phyloP scores from a whole-genome alignment of 2,329 filamentous ascomycete genomes.

The Geosmithia putterillii region DNA sequence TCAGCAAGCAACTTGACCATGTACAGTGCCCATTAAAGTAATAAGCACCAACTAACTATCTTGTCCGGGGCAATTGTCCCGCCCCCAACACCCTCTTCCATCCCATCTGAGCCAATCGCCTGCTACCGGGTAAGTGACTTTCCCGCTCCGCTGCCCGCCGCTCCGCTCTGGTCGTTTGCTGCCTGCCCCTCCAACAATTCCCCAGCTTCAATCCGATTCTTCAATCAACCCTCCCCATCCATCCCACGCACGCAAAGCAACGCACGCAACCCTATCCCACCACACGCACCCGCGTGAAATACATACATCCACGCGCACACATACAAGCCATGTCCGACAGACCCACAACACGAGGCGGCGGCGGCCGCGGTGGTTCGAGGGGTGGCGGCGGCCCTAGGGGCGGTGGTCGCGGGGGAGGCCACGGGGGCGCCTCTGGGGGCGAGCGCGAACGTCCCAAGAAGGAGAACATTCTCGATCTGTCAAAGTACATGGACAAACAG shows the following conservation, averaged over 20 bases:
- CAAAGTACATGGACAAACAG: slow-evolving; percentile 94
- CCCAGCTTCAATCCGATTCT: not conserved
- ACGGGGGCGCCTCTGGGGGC: slow-evolving; percentile 21
- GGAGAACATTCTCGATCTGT: slow-evolving; percentile 93
- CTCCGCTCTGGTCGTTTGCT: not conserved
- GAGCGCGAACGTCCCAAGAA: slow-evolving; percentile 77
- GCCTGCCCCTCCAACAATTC: slow-evolving; percentile 1
- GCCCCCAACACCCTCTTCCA: too few species aligned
- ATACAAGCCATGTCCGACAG: slow-evolving; percentile 34
- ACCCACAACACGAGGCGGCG: slow-evolving; percentile 29
- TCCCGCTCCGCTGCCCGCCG: not conserved
- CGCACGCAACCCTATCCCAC: slow-evolving; percentile 3
- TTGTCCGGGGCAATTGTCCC: too few species aligned
- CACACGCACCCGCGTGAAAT: not conserved
- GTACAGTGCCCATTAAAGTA: too few species aligned
- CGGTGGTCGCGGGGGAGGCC: slow-evolving; percentile 29
- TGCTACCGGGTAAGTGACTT: not conserved
- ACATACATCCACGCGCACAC: not conserved
- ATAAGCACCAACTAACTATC: too few species aligned
- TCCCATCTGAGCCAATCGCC: too few species aligned
- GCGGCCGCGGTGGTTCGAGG: slow-evolving; percentile 25
- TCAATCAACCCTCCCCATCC: not conserved
- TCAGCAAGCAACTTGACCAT: too few species aligned
- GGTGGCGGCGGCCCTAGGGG: slow-evolving; percentile 25
- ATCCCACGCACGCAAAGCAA: slow-evolving; percentile 2